phyloP scores from a whole-genome alignment of 768 basidiomycete species.

The Macrolepiota dolichaula region DNA sequence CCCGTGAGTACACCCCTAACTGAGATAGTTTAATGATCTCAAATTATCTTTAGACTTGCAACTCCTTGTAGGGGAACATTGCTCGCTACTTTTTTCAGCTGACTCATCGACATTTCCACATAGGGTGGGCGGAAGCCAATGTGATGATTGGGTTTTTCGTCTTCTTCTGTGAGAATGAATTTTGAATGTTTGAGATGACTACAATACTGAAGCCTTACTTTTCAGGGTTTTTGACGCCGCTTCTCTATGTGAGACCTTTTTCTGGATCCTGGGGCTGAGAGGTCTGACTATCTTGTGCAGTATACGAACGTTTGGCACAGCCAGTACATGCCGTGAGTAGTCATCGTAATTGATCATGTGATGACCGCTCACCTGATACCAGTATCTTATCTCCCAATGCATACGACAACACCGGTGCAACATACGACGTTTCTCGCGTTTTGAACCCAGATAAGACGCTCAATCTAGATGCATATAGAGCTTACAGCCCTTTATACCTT shows the following conservation, averaged over 20 bases:
- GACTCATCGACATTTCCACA: conserved; percentile 13
- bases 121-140: conserved; percentile 78
- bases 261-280: neutral
- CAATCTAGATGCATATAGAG: conserved; percentile 40
- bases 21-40: conserved; percentile 10
- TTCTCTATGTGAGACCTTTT: conserved; percentile 36
- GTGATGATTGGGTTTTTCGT: conserved; percentile 57
- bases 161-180: conserved; percentile 53
- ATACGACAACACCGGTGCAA: conserved; percentile 55
- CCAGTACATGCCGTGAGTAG: conserved; percentile 53
- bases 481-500: conserved; percentile 45
- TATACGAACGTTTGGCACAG: conserved; percentile 55
- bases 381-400: conserved; percentile 46
- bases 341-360: neutral
- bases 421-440: conserved; percentile 42
- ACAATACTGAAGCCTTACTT: conserved; percentile 7
- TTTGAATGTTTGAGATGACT: neutral
- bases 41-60: conserved; percentile 32
- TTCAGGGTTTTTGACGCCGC: conserved; percentile 47
- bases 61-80: conserved; percentile 37
- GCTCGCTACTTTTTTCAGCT: neutral
- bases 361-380: neutral
- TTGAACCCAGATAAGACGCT: conserved; percentile 36
- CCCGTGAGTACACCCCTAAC: conserved; percentile 37
- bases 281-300: conserved; percentile 22